phyloP scores from a whole-genome alignment of 1,284 basidiomycete genomes.

The Cryptococcus neoformans region DNA sequence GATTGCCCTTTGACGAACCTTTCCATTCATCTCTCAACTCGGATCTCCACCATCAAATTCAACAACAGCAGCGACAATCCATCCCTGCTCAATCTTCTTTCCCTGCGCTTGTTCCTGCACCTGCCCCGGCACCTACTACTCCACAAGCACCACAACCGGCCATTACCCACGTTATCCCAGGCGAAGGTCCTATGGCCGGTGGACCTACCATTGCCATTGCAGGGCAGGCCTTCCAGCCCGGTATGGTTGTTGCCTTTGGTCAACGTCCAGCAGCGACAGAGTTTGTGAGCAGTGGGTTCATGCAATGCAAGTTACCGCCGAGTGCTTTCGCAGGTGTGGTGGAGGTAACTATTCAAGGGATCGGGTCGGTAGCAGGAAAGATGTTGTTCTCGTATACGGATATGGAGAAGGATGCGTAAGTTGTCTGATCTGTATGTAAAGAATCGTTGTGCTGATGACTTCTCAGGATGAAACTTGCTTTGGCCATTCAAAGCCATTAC shows the following conservation, averaged over 20 bases:
- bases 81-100: neutral
- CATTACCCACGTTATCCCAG: slow-evolving; percentile 69
- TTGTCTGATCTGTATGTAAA: slow-evolving; percentile 3
- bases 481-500: slow-evolving; percentile 38
- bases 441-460: neutral
- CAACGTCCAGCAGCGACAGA: slow-evolving; percentile 78
- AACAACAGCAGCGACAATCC: neutral
- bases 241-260: slow-evolving; percentile 76
- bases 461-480: slow-evolving; percentile 39
- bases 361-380: slow-evolving; percentile 33
- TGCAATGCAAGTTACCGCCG: slow-evolving; percentile 89
- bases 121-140: neutral
- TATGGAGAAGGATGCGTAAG: slow-evolving; percentile 42
- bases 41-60: neutral
- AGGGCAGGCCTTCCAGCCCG: slow-evolving; percentile 73
- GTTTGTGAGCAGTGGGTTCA: slow-evolving; percentile 88
- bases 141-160: slow-evolving; percentile 31
- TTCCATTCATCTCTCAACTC: neutral
- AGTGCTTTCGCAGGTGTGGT: slow-evolving; percentile 78
- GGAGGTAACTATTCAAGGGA: slow-evolving; percentile 71
- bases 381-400: slow-evolving; percentile 39
- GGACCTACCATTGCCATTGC: slow-evolving; percentile 94
- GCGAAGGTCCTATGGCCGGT: slow-evolving; percentile 84
- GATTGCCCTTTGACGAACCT: slow-evolving; percentile 12
- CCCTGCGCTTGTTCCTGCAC: slow-evolving; percentile 9